These are phyloP conservation scores for Tuber microsphaerosporum DNA, from an alignment of 495 filamentous ascomycete species.

Conservation along the genomic window DNA sequence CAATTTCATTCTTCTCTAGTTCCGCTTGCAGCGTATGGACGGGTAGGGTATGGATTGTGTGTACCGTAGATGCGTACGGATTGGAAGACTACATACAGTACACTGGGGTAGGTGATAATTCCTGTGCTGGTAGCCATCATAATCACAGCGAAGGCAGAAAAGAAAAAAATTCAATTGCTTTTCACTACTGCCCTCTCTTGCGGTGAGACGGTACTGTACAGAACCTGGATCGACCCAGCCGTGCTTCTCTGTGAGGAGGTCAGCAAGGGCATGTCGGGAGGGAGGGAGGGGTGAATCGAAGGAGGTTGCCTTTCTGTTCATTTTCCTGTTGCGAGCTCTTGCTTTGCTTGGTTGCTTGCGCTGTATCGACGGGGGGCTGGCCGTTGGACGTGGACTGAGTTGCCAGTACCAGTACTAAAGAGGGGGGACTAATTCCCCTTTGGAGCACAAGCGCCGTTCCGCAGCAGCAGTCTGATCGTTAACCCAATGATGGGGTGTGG, in stretches of 20 bases:
- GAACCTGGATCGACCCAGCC: slow-evolving; percentile 31
- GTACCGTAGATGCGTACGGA: slow-evolving; percentile 12
- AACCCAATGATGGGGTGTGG: not conserved
- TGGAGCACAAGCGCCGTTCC: slow-evolving; percentile 36
- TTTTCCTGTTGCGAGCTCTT: not conserved
- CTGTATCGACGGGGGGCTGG: slow-evolving; percentile 31
- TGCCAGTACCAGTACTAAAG: not conserved
- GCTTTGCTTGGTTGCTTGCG: slow-evolving; percentile 2
- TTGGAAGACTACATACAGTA: slow-evolving; percentile 15
- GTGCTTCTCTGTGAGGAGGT: slow-evolving; percentile 8
- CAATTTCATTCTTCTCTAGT: slow-evolving; percentile 10
- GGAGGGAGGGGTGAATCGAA: slow-evolving; percentile 1
- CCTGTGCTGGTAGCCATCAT: too few species aligned
- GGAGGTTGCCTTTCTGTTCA: slow-evolving; percentile 2
- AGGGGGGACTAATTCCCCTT: slow-evolving; percentile 29
- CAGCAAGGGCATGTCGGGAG: slow-evolving; percentile 10
- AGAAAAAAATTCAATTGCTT: slow-evolving; percentile 3
- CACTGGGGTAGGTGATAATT: slow-evolving; percentile 8
- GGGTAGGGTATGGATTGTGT: slow-evolving; percentile 12
- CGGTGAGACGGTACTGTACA: slow-evolving; percentile 20
- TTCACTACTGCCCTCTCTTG: not conserved
- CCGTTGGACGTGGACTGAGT: slow-evolving; percentile 24
- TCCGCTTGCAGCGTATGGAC: slow-evolving; percentile 16
- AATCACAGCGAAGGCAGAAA: slow-evolving; percentile 26
- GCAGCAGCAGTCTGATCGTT: slow-evolving; percentile 33